A percentile compares a stretch with the other conserved stretches of the same genome.
Conservation (phyloP, 257 asterid genomes). For the Capsicum chinense region DNA sequence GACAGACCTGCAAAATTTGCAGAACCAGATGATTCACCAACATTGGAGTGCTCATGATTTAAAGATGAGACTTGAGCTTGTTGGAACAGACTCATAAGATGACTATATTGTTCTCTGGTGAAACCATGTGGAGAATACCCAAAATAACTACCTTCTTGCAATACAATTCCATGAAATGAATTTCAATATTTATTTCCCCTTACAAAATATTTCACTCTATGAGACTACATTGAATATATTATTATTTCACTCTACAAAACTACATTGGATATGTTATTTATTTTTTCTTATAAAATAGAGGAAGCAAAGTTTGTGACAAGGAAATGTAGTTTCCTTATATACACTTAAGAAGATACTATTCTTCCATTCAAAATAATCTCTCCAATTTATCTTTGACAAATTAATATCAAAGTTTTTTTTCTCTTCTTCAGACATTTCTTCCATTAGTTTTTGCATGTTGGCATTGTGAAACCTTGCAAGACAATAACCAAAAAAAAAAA, state of each 20-base stretch:
- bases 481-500: accelerated
- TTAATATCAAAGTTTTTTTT: not conserved
- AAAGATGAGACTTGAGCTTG: too few relatives aligned
- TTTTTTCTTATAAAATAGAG: not conserved
- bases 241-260: too few relatives aligned
- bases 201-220: not conserved
- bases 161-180: too few relatives aligned
- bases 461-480: slow-evolving; percentile 20
- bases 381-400: not conserved
- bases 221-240: too few relatives aligned
- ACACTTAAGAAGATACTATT: not conserved
- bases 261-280: too few relatives aligned
- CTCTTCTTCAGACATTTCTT: slow-evolving; percentile 9
- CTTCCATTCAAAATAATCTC: not conserved
- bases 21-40: too few relatives aligned
- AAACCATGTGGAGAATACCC: too few relatives aligned
- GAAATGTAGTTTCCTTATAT: not conserved
- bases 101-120: too few relatives aligned
- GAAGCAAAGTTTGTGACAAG: not conserved
- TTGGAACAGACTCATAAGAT: too few relatives aligned
- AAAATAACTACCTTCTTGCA: too few relatives aligned
- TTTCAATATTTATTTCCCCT: not conserved
- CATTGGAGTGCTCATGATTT: too few relatives aligned
- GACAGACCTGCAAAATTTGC: too few relatives aligned
- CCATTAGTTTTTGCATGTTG: not conserved